Evolutionary conservation across 2,329 filamentous ascomycete genomes (phyloP).

Genomic region (Colletotrichum zoysiae): DNA sequence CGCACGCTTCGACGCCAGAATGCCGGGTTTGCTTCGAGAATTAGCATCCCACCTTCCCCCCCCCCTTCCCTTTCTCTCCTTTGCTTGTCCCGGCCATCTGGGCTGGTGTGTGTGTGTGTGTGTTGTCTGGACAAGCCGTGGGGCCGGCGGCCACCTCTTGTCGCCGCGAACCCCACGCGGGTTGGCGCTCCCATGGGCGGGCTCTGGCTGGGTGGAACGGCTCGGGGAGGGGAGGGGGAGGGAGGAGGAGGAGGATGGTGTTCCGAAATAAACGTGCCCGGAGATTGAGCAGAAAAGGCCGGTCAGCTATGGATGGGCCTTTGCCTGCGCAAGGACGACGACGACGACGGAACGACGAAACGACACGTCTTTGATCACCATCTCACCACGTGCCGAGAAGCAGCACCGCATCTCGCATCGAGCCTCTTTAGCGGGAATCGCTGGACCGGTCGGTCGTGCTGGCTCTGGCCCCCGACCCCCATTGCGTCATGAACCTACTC

Average conservation of each 20-base stretch:
- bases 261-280: slow-evolving; percentile 8
- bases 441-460: neutral
- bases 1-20: slow-evolving; percentile 15
- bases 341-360: slow-evolving; percentile 24
- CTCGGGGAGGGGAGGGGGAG: too few relatives aligned
- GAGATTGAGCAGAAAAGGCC: neutral
- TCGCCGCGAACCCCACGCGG: slow-evolving; percentile 36
- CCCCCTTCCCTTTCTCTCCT: too few relatives aligned
- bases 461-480: neutral
- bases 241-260: neutral
- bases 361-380: slow-evolving; percentile 24
- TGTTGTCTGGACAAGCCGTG: slow-evolving; percentile 26
- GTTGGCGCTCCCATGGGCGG: slow-evolving; percentile 4
- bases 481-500: slow-evolving; percentile 27
- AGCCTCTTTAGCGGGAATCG: slow-evolving; percentile 11
- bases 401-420: slow-evolving; percentile 9
- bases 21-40: slow-evolving; percentile 25
- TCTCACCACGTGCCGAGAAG: slow-evolving; percentile 10
- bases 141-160: slow-evolving; percentile 8
- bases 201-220: slow-evolving; percentile 3
- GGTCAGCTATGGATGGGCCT: slow-evolving; percentile 16
- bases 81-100: slow-evolving; percentile 19
- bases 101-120: slow-evolving; percentile 6
- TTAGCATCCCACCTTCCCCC: slow-evolving; percentile 18
- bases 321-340: slow-evolving; percentile 8